These are phyloP conservation scores for Ceratobasidium sp. DNA, from an alignment of 1,284 basidiomycete genomes.

Conservation along the genomic window DNA sequence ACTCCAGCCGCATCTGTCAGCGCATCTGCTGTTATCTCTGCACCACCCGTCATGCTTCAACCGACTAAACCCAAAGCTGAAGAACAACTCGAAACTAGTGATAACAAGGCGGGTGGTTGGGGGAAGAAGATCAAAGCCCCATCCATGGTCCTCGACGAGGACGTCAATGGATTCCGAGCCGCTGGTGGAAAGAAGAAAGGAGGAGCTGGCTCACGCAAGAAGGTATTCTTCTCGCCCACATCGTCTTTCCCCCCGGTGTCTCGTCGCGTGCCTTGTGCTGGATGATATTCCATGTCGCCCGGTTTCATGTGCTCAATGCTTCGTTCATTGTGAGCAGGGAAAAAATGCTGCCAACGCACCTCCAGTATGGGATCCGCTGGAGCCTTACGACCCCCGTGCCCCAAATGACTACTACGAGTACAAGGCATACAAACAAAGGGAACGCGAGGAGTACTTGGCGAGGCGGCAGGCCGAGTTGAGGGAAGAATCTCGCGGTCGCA, in stretches of 20 bases:
- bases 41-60: constrained; percentile 70
- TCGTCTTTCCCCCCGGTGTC: constrained; percentile 23
- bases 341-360: constrained; percentile 35
- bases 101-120: constrained; percentile 62
- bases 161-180: constrained; percentile 77
- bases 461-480: constrained; percentile 62
- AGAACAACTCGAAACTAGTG: constrained; percentile 47
- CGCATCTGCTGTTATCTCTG: constrained; percentile 76
- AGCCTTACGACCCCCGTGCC: constrained; percentile 79
- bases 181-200: constrained; percentile 59
- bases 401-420: constrained; percentile 90
- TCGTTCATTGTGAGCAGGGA: constrained; percentile 37
- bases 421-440: constrained; percentile 78
- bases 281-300: constrained; percentile 18
- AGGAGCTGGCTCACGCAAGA: constrained; percentile 56
- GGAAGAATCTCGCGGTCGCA: constrained; percentile 65
- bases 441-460: constrained; percentile 73
- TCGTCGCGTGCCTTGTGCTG: constrained; percentile 23
- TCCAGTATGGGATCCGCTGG: constrained; percentile 75
- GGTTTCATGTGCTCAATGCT: constrained; percentile 28
- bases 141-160: constrained; percentile 85
- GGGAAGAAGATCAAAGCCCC: constrained; percentile 88
- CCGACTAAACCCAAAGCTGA: constrained; percentile 51
- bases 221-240: constrained; percentile 57
- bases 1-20: constrained; percentile 60